phyloP scores from a whole-genome alignment of 345 rosid species.

The Sisymbrium altissimum region DNA sequence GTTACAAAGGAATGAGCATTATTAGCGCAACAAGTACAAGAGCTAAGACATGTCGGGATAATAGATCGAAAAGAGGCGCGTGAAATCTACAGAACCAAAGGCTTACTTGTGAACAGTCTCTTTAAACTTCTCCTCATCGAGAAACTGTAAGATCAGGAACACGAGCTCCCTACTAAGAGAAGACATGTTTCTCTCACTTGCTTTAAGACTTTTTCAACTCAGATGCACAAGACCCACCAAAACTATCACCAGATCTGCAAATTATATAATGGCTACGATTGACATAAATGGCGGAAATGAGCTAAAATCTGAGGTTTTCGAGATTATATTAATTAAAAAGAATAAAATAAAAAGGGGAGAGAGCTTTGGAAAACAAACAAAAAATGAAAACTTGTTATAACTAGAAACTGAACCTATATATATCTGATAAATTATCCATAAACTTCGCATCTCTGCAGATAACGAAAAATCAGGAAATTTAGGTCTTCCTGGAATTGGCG shows the following conservation, averaged over 20 bases:
- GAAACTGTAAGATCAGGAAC: constrained; percentile 97
- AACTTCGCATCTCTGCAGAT: constrained; percentile 25
- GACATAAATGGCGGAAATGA: constrained; percentile 18
- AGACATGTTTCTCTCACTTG: constrained; percentile 60
- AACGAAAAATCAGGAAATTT: constrained; percentile 16
- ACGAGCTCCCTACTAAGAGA: constrained; percentile 99
- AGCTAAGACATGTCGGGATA: background rate
- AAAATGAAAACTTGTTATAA: constrained; percentile 6
- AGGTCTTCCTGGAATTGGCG: constrained; percentile 33
- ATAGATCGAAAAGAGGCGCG: background rate
- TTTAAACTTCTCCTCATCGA: constrained; percentile 96
- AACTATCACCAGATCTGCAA: constrained; percentile 60
- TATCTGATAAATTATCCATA: constrained; percentile 19
- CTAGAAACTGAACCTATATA: constrained; percentile 44
- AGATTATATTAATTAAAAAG: background rate
- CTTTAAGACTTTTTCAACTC: constrained; percentile 24
- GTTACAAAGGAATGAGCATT: background rate
- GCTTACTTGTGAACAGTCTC: constrained; percentile 98
- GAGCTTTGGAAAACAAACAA: background rate
- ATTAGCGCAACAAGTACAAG: no score
- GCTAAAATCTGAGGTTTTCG: constrained; percentile 28
- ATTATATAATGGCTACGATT: constrained; percentile 2
- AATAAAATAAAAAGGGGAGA: background rate
- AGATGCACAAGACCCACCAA: constrained; percentile 35
- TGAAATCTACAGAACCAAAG: constrained; percentile 1